Evolutionary conservation across 1,139 yeast species (phyloP).

Genomic region (Debaryomyces psychrophilus): DNA sequence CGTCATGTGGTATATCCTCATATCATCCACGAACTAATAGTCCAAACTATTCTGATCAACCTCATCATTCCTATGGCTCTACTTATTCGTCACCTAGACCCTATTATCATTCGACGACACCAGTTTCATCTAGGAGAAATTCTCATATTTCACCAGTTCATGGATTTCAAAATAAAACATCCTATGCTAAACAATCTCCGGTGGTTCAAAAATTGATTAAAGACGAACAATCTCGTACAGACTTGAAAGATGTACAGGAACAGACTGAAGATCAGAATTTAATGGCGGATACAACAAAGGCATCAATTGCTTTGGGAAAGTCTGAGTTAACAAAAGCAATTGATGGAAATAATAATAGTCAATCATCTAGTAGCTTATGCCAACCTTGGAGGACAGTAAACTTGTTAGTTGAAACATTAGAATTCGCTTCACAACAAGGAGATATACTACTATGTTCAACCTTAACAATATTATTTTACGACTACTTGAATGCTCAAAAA

Average conservation of each 20-base stretch:
- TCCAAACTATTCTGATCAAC: constrained; percentile 19
- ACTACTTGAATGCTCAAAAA: constrained; percentile 21
- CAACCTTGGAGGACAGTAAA: constrained; percentile 39
- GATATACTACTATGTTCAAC: constrained; percentile 67
- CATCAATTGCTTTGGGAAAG: constrained; percentile 11
- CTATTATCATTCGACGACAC: constrained; percentile 8
- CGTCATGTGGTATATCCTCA: constrained; percentile 18
- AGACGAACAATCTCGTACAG: constrained; percentile 1
- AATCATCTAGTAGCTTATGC: not conserved
- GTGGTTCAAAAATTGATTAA: not conserved
- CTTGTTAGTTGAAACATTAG: constrained; percentile 47
- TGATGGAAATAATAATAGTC: constrained; percentile 16
- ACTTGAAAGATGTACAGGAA: constrained; percentile 19
- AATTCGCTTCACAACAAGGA: constrained; percentile 63
- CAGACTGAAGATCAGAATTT: constrained; percentile 13
- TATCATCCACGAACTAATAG: constrained; percentile 12
- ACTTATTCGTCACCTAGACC: constrained; percentile 5
- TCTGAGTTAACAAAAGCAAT: constrained; percentile 41
- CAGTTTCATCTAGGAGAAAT: constrained; percentile 30
- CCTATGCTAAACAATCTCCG: constrained; percentile 11
- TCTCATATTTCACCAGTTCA: constrained; percentile 25
- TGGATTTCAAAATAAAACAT: constrained; percentile 16
- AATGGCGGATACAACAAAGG: not conserved
- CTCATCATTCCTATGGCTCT: constrained; percentile 12
- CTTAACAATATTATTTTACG: constrained; percentile 58